A percentile compares a stretch with the other conserved stretches of the same genome.
Evolutionary conservation across 805 yeast species (phyloP).

Genomic region (Kluyveromyces aestuarii): DNA sequence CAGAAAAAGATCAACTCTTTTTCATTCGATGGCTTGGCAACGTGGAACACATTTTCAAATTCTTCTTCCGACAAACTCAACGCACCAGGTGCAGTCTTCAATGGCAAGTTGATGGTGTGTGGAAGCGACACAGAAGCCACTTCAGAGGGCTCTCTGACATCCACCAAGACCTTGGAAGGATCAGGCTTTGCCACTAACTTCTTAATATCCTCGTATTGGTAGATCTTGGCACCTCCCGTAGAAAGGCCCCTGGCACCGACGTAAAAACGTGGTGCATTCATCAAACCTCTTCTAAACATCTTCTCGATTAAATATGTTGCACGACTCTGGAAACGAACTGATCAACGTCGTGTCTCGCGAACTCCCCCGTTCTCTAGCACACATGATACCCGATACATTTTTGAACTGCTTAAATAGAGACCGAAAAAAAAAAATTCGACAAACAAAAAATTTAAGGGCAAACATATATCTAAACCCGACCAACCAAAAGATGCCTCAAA

Average conservation of each 20-base stretch:
- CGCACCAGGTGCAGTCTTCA: constrained; percentile 88
- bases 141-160: constrained; percentile 90
- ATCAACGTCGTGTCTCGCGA: background rate
- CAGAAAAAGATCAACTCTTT: constrained; percentile 84
- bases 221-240: constrained; percentile 34
- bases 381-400: no score
- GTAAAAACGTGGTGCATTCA: background rate
- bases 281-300: background rate
- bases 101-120: constrained; percentile 77
- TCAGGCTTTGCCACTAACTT: constrained; percentile 39
- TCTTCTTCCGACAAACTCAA: constrained; percentile 70
- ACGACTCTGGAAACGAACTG: background rate
- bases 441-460: no score
- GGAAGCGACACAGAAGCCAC: constrained; percentile 68
- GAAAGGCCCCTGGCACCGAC: constrained; percentile 9
- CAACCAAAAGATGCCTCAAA: no score
- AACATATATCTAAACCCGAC: no score
- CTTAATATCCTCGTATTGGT: constrained; percentile 42
- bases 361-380: background rate
- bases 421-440: no score
- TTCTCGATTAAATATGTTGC: background rate
- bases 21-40: constrained; percentile 63
- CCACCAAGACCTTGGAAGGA: constrained; percentile 54
- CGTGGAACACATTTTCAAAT: constrained; percentile 72
- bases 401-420: no score